Base-by-base conservation (phyloP, 768 basidiomycete genomes). In the Auricularia sp. region DNA sequence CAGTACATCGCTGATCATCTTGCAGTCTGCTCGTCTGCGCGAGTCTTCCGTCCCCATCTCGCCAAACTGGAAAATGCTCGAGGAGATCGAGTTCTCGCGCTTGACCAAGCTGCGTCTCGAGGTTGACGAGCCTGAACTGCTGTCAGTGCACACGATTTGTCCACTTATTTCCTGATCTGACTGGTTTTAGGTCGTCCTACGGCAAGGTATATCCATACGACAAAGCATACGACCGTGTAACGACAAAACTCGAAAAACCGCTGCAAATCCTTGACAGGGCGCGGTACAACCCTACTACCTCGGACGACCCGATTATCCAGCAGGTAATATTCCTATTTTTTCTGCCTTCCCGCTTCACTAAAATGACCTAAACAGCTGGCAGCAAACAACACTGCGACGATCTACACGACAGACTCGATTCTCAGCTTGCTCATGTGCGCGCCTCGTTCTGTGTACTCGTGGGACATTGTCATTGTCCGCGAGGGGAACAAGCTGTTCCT, bases 201-300 rank as follows among this genome's bases (percentile, higher is more conserved):
- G 97, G 97, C 59, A 90, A 90, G 63, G 78, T 99, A 62, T 95
- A 87, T 72, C 83, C 89, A 5, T 99, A 98, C 76, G 94, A 98
- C 68, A 96, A 96, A 74, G 78, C 87, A 5, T 99, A 92, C 73
- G 97, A 99, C 76, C 91, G 95, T 64, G 83, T 98, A 72, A 95
- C 89, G 56, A 97, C 97, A 60, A 93, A 93, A 78, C 87, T 86
- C 3, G 94, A 98, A 76, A 85, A 85, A 66, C 89, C 94, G 61
- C 83, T 99, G 34, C 93, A 98, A 71, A 81, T 92, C 58, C 84
- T 95, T 64, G 97, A 98, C 75, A 88, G 93, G 65, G 90, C 97
- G 74, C 90, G 93, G 72, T 99, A 97, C 77, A 98, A 98, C 74
- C 89, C 93, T 18, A 97, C 97, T 0, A 98, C 97, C 23, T 95